These are phyloP conservation scores for Spergularia bocconei DNA, from an alignment of 148 eudicot species.

Conservation along the genomic window DNA sequence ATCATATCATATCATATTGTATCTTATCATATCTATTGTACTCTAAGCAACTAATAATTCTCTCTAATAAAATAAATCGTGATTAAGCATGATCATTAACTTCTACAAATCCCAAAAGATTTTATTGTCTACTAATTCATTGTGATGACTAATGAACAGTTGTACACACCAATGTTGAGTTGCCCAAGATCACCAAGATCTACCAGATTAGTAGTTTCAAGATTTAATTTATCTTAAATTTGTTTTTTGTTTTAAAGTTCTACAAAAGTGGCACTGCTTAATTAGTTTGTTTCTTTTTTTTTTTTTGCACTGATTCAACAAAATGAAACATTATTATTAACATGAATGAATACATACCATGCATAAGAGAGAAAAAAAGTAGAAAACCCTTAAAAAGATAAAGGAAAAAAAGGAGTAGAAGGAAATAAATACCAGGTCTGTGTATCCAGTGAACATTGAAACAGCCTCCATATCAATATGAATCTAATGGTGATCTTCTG, in stretches of 20 bases:
- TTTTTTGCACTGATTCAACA: too few species aligned
- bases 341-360: too few species aligned
- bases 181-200: slow-evolving; percentile 14
- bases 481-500: neutral
- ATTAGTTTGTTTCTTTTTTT: too few species aligned
- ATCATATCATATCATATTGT: too few species aligned
- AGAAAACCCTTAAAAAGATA: neutral
- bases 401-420: neutral
- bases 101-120: neutral
- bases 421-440: slow-evolving; percentile 26
- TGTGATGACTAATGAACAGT: too few species aligned
- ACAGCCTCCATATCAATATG: slow-evolving; percentile 32
- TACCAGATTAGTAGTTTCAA: neutral
- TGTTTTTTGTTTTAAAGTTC: too few species aligned
- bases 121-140: neutral
- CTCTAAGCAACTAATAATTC: neutral
- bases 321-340: too few species aligned
- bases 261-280: too few species aligned
- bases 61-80: neutral
- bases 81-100: neutral
- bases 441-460: slow-evolving; percentile 35
- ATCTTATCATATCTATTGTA: too few species aligned
- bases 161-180: slow-evolving; percentile 3
- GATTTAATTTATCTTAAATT: neutral
- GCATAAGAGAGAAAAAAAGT: neutral